Conservation (phyloP, 2,329 filamentous ascomycete genomes). For the Colletotrichum caudatum region DNA sequence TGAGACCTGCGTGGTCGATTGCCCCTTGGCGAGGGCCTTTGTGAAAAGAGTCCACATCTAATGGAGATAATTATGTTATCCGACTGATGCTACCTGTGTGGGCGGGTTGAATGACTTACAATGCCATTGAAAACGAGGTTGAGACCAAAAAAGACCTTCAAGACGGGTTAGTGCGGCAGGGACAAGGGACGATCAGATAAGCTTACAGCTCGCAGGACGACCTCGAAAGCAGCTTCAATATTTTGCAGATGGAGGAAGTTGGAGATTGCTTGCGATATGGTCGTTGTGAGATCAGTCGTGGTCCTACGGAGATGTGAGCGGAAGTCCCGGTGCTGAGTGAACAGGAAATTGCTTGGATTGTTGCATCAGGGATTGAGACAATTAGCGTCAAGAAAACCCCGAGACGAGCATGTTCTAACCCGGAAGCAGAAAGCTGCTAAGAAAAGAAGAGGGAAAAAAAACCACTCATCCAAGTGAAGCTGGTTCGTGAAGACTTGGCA, state of each 20-base stretch:
- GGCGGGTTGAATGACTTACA: constrained; percentile 54
- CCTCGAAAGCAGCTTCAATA: constrained; percentile 59
- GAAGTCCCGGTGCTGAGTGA: constrained; percentile 19
- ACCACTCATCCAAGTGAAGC: not conserved
- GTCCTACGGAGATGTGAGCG: constrained; percentile 55
- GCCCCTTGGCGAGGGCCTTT: constrained; percentile 77
- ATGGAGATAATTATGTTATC: constrained; percentile 13
- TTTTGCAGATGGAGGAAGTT: constrained; percentile 57
- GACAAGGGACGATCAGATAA: not conserved
- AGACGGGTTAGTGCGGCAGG: constrained; percentile 12
- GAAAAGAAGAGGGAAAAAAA: not conserved
- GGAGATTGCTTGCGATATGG: constrained; percentile 60
- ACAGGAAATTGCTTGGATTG: not conserved
- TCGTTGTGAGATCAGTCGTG: constrained; percentile 66
- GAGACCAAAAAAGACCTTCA: constrained; percentile 77
- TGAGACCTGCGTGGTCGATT: constrained; percentile 82
- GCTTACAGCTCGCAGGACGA: constrained; percentile 63
- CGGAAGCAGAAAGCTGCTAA: not conserved
- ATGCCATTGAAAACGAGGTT: constrained; percentile 82
- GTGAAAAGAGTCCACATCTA: constrained; percentile 89
- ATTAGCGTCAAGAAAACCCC: too few species aligned
- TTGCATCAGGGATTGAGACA: not conserved
- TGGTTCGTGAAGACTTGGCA: constrained; percentile 11
- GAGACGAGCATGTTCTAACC: not conserved
- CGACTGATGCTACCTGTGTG: not conserved